phyloP scores from a whole-genome alignment of 2,329 filamentous ascomycete species.

The Talaromyces atroroseus region DNA sequence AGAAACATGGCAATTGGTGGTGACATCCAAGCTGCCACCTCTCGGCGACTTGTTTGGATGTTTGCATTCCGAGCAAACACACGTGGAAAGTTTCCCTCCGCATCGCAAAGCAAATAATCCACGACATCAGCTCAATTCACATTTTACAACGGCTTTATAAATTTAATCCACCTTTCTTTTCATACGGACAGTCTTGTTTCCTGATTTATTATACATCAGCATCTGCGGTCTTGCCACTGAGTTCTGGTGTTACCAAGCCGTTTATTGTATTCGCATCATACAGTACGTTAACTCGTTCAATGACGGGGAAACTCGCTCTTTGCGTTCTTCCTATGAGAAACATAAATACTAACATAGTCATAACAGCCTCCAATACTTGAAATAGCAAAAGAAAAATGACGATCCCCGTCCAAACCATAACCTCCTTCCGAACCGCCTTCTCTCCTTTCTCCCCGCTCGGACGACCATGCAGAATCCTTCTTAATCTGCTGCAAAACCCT shows the following conservation, averaged over 20 bases:
- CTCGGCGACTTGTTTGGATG: not conserved
- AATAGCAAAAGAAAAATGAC: constrained; percentile 8
- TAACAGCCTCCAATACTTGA: not conserved
- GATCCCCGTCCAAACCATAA: constrained; percentile 44
- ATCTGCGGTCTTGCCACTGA: not conserved
- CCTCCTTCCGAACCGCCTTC: constrained; percentile 78
- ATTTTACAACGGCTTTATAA: not conserved
- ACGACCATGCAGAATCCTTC: constrained; percentile 81
- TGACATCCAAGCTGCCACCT: not conserved
- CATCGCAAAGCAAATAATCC: constrained; percentile 2
- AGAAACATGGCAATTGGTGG: not conserved
- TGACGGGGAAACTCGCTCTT: not conserved
- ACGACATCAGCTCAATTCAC: not conserved
- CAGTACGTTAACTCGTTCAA: not conserved
- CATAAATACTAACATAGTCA: not conserved
- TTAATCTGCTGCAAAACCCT: constrained; percentile 76
- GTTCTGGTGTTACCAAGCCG: not conserved
- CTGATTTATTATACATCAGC: not conserved
- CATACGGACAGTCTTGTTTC: not conserved
- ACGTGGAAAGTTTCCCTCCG: constrained; percentile 11
- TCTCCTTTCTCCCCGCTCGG: constrained; percentile 80
- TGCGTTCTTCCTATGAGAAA: not conserved
- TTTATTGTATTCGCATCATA: not conserved
- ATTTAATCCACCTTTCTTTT: not conserved
- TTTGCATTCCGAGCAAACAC: constrained; percentile 4